Base-by-base conservation (phyloP, 768 basidiomycete species). In the Mycena galericulata region DNA sequence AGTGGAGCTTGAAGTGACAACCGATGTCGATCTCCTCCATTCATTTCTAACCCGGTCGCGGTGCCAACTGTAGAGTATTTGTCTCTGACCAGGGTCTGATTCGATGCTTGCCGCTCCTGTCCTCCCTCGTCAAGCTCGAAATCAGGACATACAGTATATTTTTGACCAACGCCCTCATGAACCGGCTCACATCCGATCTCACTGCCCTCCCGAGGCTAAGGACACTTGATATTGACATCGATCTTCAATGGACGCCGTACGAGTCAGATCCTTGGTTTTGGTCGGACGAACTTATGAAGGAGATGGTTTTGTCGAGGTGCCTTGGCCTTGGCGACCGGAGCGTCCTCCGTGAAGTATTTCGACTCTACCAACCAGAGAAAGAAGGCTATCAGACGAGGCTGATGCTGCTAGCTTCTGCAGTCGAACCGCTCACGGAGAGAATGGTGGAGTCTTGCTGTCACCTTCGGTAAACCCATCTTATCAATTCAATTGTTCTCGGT, bases 91-190 rank as follows among this genome's bases (percentile, higher is more conserved):
- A 62, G 27, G 20, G 18, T 11, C 20, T 62, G 1, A 1, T 62
- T 10, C 49, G n/a, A 22, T 62, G 60, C n/a, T 6, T 61, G 26
- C 59, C 47, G 4, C 22, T 50, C 24, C 22, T 61, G 12, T 18
- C 59, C 4, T 38, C 47, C 47, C 18, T 50, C 10, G 36, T 61
- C 47, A 40, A 17, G 3, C 59, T 61, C 59, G 14, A 61, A 40
- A 36, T 61, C 22, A 24, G 36, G 36, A 61, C 59, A 2, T 61
- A 2, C 26, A 2, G 50, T 2, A 11, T 20, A 2, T 50, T 61
- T 17, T 32, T 61, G 24, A 61, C 59, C 18, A 47, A 50, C 22
- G 2, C 10, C 20, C 4, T 61, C 15, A 15, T 61, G 18, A 24
- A 9, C 11, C 32, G 34, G 20, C 10, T 61, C 36, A 40, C 27